Percentiles rank a stretch among this genome's conserved stretches.
Conservation (phyloP, 208 protist genomes). For the Acanthamoeba lenticulata region DNA sequence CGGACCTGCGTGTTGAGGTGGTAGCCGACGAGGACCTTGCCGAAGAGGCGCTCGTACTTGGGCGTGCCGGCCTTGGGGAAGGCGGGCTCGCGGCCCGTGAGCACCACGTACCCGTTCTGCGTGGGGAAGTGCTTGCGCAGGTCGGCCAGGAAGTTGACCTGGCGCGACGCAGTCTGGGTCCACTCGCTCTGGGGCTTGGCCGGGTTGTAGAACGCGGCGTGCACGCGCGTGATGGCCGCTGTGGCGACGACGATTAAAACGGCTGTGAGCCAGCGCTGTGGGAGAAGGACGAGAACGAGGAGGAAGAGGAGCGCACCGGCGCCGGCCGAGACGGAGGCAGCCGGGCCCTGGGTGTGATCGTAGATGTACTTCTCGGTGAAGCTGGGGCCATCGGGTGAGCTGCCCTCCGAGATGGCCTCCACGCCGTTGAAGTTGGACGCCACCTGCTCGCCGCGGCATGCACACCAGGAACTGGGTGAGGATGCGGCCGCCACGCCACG, state of each 20-base stretch:
- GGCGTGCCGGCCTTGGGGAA: constrained; percentile 39
- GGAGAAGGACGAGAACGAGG: neutral
- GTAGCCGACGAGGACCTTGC: constrained; percentile 1
- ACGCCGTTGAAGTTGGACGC: constrained; percentile 69
- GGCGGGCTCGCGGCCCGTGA: constrained; percentile 8
- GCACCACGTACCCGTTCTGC: constrained; percentile 45
- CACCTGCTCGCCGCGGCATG: constrained; percentile 28
- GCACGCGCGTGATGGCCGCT: constrained; percentile 38
- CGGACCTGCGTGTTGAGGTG: neutral
- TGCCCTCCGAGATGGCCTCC: constrained; percentile 62
- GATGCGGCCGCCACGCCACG: neutral
- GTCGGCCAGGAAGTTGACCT: constrained; percentile 59
- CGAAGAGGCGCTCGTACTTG: constrained; percentile 38
- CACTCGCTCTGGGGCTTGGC: constrained; percentile 19
- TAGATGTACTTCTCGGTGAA: constrained; percentile 63
- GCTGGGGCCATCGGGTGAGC: constrained; percentile 21
- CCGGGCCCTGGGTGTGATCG: constrained; percentile 52
- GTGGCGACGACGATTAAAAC: neutral
- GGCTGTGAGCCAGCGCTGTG: neutral
- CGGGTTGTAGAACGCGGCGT: constrained; percentile 47
- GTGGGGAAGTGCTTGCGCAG: constrained; percentile 55
- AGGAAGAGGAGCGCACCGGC: neutral
- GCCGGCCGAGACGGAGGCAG: constrained; percentile 58
- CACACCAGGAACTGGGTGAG: neutral
- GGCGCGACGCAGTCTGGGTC: constrained; percentile 15